Conservation (phyloP, 371 early-diverging fungal species). For the Conidiobolus coronatus region DNA sequence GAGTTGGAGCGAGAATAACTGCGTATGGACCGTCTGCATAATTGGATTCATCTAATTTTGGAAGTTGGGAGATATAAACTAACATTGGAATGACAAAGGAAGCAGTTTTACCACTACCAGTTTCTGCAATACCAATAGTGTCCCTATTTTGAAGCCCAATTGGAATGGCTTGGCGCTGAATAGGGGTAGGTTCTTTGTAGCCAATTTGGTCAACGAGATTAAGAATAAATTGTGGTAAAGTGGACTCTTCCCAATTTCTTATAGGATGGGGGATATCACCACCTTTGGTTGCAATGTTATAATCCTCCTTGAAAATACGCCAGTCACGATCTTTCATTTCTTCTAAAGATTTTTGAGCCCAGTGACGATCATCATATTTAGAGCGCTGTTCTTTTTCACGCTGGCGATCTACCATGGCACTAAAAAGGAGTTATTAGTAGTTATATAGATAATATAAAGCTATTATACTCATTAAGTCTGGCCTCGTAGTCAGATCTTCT, state of each 20-base stretch:
- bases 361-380: conserved; percentile 75
- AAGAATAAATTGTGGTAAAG: conserved; percentile 36
- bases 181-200: conserved; percentile 90
- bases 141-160: conserved; percentile 80
- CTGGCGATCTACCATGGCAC: conserved; percentile 19
- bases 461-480: no score
- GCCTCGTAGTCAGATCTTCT: conserved; percentile 39
- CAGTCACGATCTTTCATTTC: conserved; percentile 94
- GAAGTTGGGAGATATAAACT: conserved; percentile 57
- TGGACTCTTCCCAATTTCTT: conserved; percentile 72
- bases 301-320: conserved; percentile 97
- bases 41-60: conserved; percentile 30
- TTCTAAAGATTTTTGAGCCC: conserved; percentile 73
- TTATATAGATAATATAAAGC: not conserved
- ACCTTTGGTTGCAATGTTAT: conserved; percentile 81
- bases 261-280: conserved; percentile 82
- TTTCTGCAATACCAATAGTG: conserved; percentile 95
- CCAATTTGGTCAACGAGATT: conserved; percentile 51
- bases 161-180: conserved; percentile 95
- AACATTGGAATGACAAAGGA: conserved; percentile 93
- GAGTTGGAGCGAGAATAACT: conserved; percentile 84
- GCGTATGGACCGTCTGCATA: conserved; percentile 76
- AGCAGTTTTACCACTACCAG: conserved; percentile 95
- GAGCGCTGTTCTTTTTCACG: conserved; percentile 35
- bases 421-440: not conserved